Conservation (phyloP, 192 early-diverging fungal genomes). For the Linnemannia schmuckeri region DNA sequence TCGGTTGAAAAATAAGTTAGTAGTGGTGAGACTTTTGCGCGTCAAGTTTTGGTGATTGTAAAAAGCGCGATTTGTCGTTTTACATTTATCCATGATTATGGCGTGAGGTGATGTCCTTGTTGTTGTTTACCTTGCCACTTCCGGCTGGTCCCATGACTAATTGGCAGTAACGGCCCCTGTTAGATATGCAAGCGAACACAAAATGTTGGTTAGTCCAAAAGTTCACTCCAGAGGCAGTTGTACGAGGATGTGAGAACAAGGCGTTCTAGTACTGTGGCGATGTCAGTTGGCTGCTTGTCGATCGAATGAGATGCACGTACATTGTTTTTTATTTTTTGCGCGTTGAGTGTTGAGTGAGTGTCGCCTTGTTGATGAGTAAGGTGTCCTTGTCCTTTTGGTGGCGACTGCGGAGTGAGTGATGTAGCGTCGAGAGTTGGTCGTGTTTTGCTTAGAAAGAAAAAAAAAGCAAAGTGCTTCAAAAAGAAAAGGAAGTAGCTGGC, state of each 20-base stretch:
- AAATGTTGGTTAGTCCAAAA: background rate
- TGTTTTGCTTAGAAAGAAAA: background rate
- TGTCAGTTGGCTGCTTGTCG: too few relatives aligned
- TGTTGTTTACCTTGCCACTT: constrained; percentile 80
- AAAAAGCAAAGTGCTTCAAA: background rate
- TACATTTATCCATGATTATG: background rate
- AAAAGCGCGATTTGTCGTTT: background rate
- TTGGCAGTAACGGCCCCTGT: constrained; percentile 85
- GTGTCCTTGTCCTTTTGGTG: too few relatives aligned
- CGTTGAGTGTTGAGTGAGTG: too few relatives aligned
- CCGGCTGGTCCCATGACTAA: constrained; percentile 98
- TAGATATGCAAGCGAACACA: background rate
- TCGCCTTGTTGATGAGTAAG: too few relatives aligned
- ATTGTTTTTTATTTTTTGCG: too few relatives aligned
- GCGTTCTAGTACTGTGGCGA: too few relatives aligned
- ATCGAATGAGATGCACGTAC: too few relatives aligned
- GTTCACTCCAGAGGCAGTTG: background rate
- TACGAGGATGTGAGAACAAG: too few relatives aligned
- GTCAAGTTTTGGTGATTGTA: background rate
- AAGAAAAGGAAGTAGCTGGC: background rate
- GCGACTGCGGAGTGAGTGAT: too few relatives aligned
- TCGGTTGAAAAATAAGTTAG: background rate
- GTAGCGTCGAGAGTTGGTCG: background rate
- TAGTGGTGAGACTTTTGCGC: background rate
- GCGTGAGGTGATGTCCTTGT: background rate